Conservation (phyloP, 192 early-diverging fungal species). For the Coemansia sp. region DNA sequence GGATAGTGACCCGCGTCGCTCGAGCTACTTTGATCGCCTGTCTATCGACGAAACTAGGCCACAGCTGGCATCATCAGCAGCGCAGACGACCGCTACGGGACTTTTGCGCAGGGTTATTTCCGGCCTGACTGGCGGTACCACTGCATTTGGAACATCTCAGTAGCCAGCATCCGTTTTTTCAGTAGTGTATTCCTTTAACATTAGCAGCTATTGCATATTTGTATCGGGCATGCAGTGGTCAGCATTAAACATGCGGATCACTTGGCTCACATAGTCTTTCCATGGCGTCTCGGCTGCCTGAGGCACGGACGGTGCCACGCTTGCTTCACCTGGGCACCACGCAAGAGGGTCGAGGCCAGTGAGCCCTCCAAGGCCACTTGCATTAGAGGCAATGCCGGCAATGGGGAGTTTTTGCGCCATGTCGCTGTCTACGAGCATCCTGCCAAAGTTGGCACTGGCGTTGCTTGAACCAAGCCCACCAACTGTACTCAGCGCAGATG, state of each 20-base stretch:
- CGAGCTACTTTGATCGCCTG: constrained; percentile 50
- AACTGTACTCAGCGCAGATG: not conserved
- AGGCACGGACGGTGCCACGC: not conserved
- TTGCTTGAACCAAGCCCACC: constrained; percentile 7
- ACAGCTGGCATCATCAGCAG: constrained; percentile 17
- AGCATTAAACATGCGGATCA: constrained; percentile 42
- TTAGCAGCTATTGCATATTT: not conserved
- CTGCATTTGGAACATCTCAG: constrained; percentile 39
- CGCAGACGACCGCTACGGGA: constrained; percentile 14
- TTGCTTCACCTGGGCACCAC: not conserved
- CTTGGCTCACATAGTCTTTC: constrained; percentile 41
- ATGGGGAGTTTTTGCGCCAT: constrained; percentile 30
- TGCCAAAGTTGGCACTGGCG: constrained; percentile 9
- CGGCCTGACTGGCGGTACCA: constrained; percentile 34
- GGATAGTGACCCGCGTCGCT: constrained; percentile 40
- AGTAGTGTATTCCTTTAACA: not conserved
- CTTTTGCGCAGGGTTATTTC: constrained; percentile 44
- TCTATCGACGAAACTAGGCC: constrained; percentile 40
- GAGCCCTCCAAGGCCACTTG: constrained; percentile 14
- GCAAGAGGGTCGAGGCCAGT: not conserved
- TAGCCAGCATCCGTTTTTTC: not conserved
- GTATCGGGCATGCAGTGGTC: not conserved
- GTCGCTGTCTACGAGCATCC: constrained; percentile 34
- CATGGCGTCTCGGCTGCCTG: constrained; percentile 19
- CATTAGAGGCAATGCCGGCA: constrained; percentile 29